Evolutionary conservation across 805 yeast species (phyloP), one percentile per base, ranked within the genome.

Genomic region (Scheffersomyces amazonensis): DNA sequence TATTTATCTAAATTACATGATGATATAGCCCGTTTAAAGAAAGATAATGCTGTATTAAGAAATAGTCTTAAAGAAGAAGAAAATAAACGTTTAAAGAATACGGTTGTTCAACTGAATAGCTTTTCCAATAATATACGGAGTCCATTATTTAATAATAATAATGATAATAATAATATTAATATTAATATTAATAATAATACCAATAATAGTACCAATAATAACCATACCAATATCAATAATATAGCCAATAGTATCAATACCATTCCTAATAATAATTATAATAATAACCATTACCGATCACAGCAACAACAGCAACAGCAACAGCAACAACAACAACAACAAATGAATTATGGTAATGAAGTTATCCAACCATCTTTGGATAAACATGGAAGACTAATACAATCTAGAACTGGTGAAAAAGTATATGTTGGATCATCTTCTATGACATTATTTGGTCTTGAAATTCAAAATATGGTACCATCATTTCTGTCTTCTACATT

Each of bases 361-460:
- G 78, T 82, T 7, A 80, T 82, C 3, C 82, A 84, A 2, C 87
- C 87, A 7, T 80, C 84, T 37, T 69, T 84, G 17, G 87, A 82
- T 48, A 78, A 80, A 46, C 78, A 81, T 49, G 88, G 91, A 2
- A 71, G 87, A 36, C 62, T 85, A 30, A 79, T 85, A 2, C 83
- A 82, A 48, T 81, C 89, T 0, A 69, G 87, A 44, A 81, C 88
- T 1, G 91, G 91, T 4, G 87, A 83, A 49, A 73, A 78, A 40
- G 75, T 83, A 27, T 85, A 83, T 52, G 86, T 83, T 25, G 95
- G 95, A 0, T 81, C 89, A 0, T 83, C 90, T 0, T 83, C 91
- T 1, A 84, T 85, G 90, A 84, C 93, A 0, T 58, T 84, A 13
- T 85, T 85, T 56, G 90, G 90, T 5, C 64, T 85, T 40, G 91